These are phyloP conservation scores for Hanseniaspora lindneri DNA, from an alignment of 805 yeast species.

Conservation along the genomic window DNA sequence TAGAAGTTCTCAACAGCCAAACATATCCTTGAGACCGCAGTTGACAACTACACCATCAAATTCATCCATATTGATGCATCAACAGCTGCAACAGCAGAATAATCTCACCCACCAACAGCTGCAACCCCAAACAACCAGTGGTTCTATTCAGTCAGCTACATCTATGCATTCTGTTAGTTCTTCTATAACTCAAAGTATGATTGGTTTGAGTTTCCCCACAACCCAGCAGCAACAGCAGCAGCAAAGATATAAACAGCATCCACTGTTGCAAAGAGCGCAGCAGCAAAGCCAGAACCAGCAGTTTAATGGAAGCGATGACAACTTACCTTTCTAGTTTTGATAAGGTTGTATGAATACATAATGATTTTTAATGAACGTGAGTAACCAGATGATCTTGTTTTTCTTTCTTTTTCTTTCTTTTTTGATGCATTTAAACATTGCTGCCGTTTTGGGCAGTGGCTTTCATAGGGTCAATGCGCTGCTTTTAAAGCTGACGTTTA, in stretches of 20 bases:
- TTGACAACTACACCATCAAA: slow-evolving; percentile 16
- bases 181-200: slow-evolving; percentile 20
- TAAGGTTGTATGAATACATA: not conserved
- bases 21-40: slow-evolving; percentile 9
- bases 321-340: not conserved
- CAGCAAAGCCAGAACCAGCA: slow-evolving; percentile 1
- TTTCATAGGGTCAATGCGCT: too few species aligned
- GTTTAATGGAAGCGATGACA: not conserved
- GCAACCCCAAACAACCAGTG: slow-evolving; percentile 28
- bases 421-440: too few species aligned
- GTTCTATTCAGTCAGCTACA: slow-evolving; percentile 28
- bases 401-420: not conserved
- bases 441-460: too few species aligned
- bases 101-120: slow-evolving; percentile 8
- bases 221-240: slow-evolving; percentile 11
- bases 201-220: slow-evolving; percentile 5
- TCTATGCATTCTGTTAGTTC: slow-evolving; percentile 25
- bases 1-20: slow-evolving; percentile 23
- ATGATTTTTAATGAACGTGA: not conserved
- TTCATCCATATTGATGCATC: slow-evolving; percentile 10
- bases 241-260: slow-evolving; percentile 14
- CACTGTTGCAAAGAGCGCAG: slow-evolving; percentile 7
- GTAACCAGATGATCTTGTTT: not conserved
- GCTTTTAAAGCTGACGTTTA: too few species aligned
- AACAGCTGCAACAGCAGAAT: slow-evolving; percentile 3